Conservation (phyloP, 129 eudicot genomes). For the Kitagawia praeruptora region DNA sequence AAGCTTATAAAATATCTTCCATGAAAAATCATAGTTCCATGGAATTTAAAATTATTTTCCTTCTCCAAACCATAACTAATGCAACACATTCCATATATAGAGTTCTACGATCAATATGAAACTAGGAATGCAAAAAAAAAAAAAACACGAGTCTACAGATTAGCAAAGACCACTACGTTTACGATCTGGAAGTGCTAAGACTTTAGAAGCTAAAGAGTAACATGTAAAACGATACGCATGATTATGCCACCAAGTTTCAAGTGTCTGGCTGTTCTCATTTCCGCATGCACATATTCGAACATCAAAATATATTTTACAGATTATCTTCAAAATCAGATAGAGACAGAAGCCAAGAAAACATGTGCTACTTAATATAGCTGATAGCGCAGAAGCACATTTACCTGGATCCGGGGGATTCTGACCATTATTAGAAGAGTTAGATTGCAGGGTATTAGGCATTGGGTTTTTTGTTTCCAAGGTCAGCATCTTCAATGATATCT, state of each 20-base stretch:
- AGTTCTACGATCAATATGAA: background rate
- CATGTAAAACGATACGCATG: background rate
- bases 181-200: background rate
- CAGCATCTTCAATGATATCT: slow-evolving; percentile 79
- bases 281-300: background rate
- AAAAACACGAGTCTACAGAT: no score
- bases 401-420: slow-evolving; percentile 63
- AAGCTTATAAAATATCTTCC: background rate
- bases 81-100: background rate
- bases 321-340: background rate
- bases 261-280: background rate
- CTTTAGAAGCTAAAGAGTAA: background rate
- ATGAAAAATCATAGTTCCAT: background rate
- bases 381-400: slow-evolving; percentile 11
- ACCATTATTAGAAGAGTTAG: slow-evolving; percentile 42
- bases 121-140: background rate
- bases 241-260: background rate
- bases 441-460: slow-evolving; percentile 43
- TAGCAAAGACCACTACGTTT: background rate
- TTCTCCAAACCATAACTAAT: no score
- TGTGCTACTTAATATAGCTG: background rate
- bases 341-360: background rate
- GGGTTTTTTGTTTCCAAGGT: slow-evolving; percentile 75
- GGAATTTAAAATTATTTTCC: no score
- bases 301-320: background rate